These are phyloP conservation scores for Neolentinus lepideus DNA, from an alignment of 1,284 basidiomycete species.

Conservation along the genomic window DNA sequence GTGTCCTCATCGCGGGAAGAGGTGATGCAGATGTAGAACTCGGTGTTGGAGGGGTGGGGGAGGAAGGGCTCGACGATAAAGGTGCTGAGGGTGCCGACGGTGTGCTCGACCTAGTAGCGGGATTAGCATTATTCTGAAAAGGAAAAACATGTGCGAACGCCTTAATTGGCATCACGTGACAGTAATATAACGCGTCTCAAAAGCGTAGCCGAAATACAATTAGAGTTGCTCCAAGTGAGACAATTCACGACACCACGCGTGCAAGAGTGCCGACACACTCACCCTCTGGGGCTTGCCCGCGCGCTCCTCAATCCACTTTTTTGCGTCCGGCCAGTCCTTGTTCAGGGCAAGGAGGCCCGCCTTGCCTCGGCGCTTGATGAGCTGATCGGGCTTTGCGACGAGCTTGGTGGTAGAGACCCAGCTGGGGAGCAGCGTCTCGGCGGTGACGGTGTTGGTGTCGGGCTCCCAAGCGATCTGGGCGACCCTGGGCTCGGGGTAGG, in stretches of 20 bases:
- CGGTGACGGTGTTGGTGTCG: constrained; percentile 73
- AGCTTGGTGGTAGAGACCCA: constrained; percentile 90
- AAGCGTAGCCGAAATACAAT: no score
- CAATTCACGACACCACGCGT: no score
- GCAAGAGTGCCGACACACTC: no score
- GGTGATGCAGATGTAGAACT: constrained; percentile 99
- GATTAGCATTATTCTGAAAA: not conserved
- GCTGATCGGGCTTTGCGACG: constrained; percentile 93
- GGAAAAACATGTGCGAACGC: constrained; percentile 1
- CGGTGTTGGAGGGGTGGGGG: constrained; percentile 89
- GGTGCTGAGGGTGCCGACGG: constrained; percentile 92
- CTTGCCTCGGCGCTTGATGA: constrained; percentile 99
- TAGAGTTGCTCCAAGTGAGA: no score
- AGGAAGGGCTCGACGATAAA: constrained; percentile 99
- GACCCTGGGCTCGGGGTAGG: constrained; percentile 63
- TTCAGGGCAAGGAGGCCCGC: constrained; percentile 92
- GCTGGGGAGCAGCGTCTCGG: constrained; percentile 66
- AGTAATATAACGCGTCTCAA: not conserved
- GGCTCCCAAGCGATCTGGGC: constrained; percentile 88
- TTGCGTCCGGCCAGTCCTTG: constrained; percentile 85
- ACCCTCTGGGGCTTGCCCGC: constrained; percentile 95
- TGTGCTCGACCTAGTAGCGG: constrained; percentile 77
- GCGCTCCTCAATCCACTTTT: constrained; percentile 81
- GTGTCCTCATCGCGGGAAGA: constrained; percentile 93
- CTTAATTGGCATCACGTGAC: constrained; percentile 1